phyloP scores from a whole-genome alignment of 2,329 filamentous ascomycete genomes.

The Plectosphaerella cucumerina region DNA sequence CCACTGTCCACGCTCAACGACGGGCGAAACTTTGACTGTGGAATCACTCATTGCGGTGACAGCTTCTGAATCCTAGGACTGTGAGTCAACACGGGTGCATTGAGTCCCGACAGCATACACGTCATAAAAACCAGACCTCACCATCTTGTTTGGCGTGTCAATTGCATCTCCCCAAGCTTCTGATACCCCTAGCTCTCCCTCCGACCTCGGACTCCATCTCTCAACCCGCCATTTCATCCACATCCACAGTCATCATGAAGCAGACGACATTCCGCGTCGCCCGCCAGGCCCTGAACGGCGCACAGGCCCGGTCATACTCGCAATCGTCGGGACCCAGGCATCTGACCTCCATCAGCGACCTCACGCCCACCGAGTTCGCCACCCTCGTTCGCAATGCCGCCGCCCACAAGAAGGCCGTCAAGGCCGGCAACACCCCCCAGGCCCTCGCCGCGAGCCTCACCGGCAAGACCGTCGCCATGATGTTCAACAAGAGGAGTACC shows the following conservation, averaged over 20 bases:
- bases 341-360: slow-evolving; percentile 85
- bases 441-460: slow-evolving; percentile 59
- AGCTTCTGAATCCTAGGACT: too few relatives aligned
- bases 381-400: slow-evolving; percentile 80
- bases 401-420: slow-evolving; percentile 71
- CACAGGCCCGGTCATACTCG: slow-evolving; percentile 41
- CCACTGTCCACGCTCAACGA: too few relatives aligned
- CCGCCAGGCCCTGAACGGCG: slow-evolving; percentile 26
- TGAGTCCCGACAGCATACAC: too few relatives aligned
- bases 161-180: too few relatives aligned
- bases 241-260: slow-evolving; percentile 24
- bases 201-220: not conserved
- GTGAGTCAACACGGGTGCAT: too few relatives aligned
- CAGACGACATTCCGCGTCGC: slow-evolving; percentile 25
- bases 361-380: slow-evolving; percentile 74
- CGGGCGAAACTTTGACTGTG: too few relatives aligned
- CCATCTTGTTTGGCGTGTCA: too few relatives aligned
- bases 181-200: not conserved
- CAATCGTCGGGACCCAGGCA: slow-evolving; percentile 60
- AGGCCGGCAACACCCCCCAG: slow-evolving; percentile 58
- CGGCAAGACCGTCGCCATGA: slow-evolving; percentile 84
- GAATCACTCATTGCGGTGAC: too few relatives aligned
- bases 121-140: too few relatives aligned
- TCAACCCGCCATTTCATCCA: not conserved
- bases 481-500: slow-evolving; percentile 95